Evolutionary conservation across 306 rosid genomes (phyloP), one percentile per base, ranked within the genome.

Genomic region (Prosopis cineraria): DNA sequence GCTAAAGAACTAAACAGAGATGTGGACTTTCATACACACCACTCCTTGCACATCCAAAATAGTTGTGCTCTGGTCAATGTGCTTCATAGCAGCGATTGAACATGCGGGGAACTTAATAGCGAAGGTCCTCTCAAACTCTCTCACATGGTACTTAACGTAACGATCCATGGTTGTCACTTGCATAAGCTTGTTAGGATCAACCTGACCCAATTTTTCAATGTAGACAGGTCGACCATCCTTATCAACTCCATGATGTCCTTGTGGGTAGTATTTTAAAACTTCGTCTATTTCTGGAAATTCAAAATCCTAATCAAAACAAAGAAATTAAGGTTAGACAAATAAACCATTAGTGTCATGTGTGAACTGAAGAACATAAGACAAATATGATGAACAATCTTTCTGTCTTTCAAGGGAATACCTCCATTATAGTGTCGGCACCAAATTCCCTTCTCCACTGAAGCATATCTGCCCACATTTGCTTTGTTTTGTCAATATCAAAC

Each of bases 391-490:
- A 60, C 30, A 29, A 29, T 41, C 47, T 16, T 50, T 53, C 4
- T 69, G 31, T 40, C 39, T 14, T 7, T n/a, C 41, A 47, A 19
- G 36, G 13, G 43, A 72, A 25, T 87, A 94, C 98, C 99, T 93
- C 98, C 96, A 87, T 79, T 66, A 95, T 81, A n/a, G 93, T 96
- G 88, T 93, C 99, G 33, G 96, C 88, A 31, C 91, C 97, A 77
- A 91, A 93, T 73, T 96, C 96, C 80, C 75, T 85, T 87, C 98
- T 93, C 99, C 98, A 96, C 22, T 86, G 88, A 14, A 96, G 93
- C 99, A 91, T 96, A 63, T 96, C 99, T 74, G 86, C n/a, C 99
- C 99, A 96, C 99, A 96, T 96, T 80, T 96, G 96, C 87, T 96
- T 96, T 74, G 98, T 62, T 80, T 96, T 96, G 76, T 96, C 98